A percentile compares a stretch with the other conserved stretches of the same genome.
These are phyloP conservation scores for Aspergillus sp. DNA, from an alignment of 2,329 filamentous ascomycete species.

Conservation along the genomic window DNA sequence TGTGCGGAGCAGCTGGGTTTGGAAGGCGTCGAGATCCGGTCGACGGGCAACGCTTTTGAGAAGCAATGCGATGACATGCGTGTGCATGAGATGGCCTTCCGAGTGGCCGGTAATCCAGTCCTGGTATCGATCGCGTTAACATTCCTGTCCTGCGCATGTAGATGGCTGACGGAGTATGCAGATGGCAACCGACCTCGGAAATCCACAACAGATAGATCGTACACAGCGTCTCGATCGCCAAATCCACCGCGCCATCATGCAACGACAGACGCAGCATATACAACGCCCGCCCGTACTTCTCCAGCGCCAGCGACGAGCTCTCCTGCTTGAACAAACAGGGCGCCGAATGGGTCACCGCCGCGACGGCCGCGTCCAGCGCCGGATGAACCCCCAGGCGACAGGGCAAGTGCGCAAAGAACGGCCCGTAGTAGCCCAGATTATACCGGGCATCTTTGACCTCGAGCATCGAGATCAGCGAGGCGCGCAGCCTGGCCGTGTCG, in stretches of 20 bases:
- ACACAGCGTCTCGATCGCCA: neutral
- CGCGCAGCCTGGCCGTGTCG: neutral
- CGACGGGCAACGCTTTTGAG: neutral
- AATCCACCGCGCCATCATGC: conserved; percentile 17
- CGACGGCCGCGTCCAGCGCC: conserved; percentile 24
- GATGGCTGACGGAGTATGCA: too few species aligned
- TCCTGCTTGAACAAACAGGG: conserved; percentile 17
- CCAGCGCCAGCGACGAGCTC: conserved; percentile 14
- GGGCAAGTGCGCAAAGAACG: conserved; percentile 21
- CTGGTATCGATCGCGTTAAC: neutral
- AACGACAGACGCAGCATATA: conserved; percentile 23
- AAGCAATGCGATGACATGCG: neutral
- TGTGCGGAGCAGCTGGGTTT: neutral
- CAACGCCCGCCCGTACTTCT: conserved; percentile 21
- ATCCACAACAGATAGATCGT: neutral
- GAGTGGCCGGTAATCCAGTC: neutral
- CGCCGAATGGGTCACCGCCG: conserved; percentile 18
- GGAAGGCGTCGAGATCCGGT: neutral
- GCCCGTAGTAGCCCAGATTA: conserved; percentile 23
- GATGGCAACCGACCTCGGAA: neutral
- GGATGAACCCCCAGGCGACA: conserved; percentile 20
- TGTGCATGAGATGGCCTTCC: neutral
- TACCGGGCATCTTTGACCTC: conserved; percentile 23
- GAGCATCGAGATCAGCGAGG: conserved; percentile 15
- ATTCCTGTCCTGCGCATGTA: too few species aligned